Evolutionary conservation across 768 basidiomycete species (phyloP).

Genomic region (Podaxis sp.): DNA sequence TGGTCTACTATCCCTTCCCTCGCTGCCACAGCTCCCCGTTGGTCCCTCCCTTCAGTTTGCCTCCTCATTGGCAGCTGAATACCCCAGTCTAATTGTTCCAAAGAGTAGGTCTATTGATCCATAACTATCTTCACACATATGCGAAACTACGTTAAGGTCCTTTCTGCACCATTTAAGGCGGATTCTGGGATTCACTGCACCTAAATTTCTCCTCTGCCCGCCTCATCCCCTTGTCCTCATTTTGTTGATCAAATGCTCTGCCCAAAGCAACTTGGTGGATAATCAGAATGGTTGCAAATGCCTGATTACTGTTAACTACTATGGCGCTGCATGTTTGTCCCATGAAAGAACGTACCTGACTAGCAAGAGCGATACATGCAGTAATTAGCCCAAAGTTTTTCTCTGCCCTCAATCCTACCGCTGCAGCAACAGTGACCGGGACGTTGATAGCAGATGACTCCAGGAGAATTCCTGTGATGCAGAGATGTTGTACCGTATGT

Average conservation of each 20-base stretch:
- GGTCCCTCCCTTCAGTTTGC: no score
- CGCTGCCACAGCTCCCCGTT: no score
- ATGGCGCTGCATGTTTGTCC: neutral
- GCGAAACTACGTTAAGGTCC: no score
- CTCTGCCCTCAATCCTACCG: neutral
- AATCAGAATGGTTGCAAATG: neutral
- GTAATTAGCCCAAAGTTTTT: neutral
- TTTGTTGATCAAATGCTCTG: neutral
- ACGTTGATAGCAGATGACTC: neutral
- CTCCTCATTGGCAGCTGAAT: no score
- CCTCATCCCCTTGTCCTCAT: neutral
- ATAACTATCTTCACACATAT: no score
- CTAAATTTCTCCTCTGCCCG: neutral
- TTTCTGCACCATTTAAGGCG: neutral
- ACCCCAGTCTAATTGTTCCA: no score
- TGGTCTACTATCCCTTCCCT: no score
- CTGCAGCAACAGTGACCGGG: neutral
- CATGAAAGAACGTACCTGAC: neutral
- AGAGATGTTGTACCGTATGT: neutral
- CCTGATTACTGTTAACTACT: neutral
- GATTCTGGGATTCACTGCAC: neutral
- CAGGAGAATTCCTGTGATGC: neutral
- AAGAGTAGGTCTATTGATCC: no score
- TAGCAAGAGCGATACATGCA: neutral
- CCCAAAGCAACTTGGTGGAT: slow-evolving; percentile 2